Conservation (phyloP, 192 early-diverging fungal species). For the Rhizoclosmatium globosum region DNA sequence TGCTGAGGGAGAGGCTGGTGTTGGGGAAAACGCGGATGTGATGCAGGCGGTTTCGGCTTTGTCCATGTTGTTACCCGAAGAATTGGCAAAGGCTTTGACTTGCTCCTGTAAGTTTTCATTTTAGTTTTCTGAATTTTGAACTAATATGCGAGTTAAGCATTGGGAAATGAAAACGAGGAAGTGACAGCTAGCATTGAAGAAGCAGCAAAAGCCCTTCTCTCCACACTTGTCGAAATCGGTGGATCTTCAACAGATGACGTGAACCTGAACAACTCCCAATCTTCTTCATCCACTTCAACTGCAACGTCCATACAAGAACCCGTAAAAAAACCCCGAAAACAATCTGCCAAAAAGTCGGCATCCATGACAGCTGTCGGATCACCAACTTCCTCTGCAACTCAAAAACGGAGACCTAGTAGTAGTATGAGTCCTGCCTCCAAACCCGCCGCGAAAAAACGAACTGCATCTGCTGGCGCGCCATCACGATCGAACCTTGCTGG, state of each 20-base stretch:
- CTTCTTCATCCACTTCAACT: neutral
- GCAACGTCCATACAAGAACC: neutral
- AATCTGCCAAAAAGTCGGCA: neutral
- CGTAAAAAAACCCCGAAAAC: neutral
- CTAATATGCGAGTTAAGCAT: neutral
- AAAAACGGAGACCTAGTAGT: neutral
- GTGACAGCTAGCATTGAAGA: constrained; percentile 31
- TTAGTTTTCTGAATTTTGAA: neutral
- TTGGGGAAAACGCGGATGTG: constrained; percentile 32
- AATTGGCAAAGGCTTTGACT: constrained; percentile 28
- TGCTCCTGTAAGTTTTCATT: constrained; percentile 20
- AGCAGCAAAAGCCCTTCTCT: constrained; percentile 30
- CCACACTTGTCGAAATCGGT: constrained; percentile 22
- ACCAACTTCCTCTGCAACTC: neutral
- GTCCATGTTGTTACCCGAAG: constrained; percentile 38
- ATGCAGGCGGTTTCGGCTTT: constrained; percentile 41
- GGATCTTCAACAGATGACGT: neutral
- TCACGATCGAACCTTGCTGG: neutral
- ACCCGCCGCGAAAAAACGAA: too few species aligned
- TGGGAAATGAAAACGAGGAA: constrained; percentile 1
- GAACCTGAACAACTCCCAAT: neutral
- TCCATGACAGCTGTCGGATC: neutral
- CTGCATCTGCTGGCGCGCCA: neutral
- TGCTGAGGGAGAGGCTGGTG: neutral
- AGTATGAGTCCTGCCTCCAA: neutral